A percentile compares a stretch with the other conserved stretches of the same genome.
Conservation (phyloP, 257 asterid species). For the Capsicum baccatum region DNA sequence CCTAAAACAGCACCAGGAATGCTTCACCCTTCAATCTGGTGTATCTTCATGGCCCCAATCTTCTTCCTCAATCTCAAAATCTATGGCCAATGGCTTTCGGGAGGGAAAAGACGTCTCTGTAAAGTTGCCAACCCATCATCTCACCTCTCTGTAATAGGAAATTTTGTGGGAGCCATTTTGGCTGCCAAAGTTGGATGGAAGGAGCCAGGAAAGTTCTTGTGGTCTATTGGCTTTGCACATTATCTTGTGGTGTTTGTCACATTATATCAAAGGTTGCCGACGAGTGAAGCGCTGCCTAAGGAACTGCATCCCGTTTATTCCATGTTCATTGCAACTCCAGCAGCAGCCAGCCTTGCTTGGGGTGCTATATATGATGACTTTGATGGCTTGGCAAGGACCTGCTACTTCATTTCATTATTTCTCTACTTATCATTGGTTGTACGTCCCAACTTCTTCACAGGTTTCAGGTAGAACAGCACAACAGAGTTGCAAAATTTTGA, state of each 20-base stretch:
- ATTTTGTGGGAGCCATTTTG: slow-evolving; percentile 85
- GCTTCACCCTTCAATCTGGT: slow-evolving; percentile 74
- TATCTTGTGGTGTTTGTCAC: slow-evolving; percentile 92
- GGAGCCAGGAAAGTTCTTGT: slow-evolving; percentile 82
- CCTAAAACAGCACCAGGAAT: slow-evolving; percentile 38
- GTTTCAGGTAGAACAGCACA: slow-evolving; percentile 60
- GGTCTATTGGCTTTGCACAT: slow-evolving; percentile 94
- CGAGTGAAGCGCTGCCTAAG: slow-evolving; percentile 88
- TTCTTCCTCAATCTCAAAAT: slow-evolving; percentile 77
- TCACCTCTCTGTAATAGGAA: slow-evolving; percentile 85
- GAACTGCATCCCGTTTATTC: slow-evolving; percentile 92
- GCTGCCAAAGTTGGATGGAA: slow-evolving; percentile 87
- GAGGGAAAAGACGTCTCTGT: slow-evolving; percentile 73
- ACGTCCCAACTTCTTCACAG: slow-evolving; percentile 86
- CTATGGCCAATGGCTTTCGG: slow-evolving; percentile 96
- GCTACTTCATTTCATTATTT: slow-evolving; percentile 87
- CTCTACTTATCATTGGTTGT: slow-evolving; percentile 75
- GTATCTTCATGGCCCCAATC: slow-evolving; percentile 68
- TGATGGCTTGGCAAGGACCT: slow-evolving; percentile 81
- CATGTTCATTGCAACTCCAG: slow-evolving; percentile 96
- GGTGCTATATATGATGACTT: slow-evolving; percentile 81
- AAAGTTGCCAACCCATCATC: slow-evolving; percentile 95
- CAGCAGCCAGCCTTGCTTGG: slow-evolving; percentile 95
- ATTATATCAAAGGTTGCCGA: slow-evolving; percentile 82
- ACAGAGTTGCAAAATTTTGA: neutral